phyloP scores from a whole-genome alignment of 2,329 filamentous ascomycete genomes.

The Blastomyces parvus region DNA sequence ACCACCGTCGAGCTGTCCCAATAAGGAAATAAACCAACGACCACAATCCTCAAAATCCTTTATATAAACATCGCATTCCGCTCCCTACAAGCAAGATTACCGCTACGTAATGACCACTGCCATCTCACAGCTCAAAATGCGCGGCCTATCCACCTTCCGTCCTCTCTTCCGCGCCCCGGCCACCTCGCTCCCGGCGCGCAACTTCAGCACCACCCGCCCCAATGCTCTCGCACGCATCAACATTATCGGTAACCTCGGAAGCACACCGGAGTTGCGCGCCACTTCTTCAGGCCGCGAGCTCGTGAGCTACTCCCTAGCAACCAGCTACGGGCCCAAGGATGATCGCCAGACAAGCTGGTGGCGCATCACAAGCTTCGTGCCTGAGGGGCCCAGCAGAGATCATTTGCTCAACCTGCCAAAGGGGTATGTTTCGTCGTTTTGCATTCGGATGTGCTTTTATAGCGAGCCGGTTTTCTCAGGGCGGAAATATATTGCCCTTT shows the following conservation, averaged over 20 bases:
- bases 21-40: not conserved
- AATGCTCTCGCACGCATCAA: constrained; percentile 67
- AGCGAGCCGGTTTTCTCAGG: not conserved
- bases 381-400: constrained; percentile 59
- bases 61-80: not conserved
- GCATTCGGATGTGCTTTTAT: not conserved
- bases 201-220: constrained; percentile 63
- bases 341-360: constrained; percentile 80
- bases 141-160: constrained; percentile 44
- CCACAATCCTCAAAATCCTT: not conserved
- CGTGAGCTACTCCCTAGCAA: constrained; percentile 67
- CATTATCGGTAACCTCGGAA: constrained; percentile 75
- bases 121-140: constrained; percentile 21
- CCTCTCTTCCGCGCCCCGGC: constrained; percentile 40
- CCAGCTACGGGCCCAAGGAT: constrained; percentile 55
- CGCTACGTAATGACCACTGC: not conserved
- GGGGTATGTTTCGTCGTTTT: constrained; percentile 54
- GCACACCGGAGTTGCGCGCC: constrained; percentile 63
- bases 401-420: constrained; percentile 66
- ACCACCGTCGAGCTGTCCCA: not conserved
- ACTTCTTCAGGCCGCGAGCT: constrained; percentile 64
- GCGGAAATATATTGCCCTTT: not conserved
- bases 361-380: constrained; percentile 61
- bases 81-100: not conserved
- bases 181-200: constrained; percentile 42